Evolutionary conservation across 192 early-diverging fungal species (phyloP).

Genomic region (Backusella sp.): DNA sequence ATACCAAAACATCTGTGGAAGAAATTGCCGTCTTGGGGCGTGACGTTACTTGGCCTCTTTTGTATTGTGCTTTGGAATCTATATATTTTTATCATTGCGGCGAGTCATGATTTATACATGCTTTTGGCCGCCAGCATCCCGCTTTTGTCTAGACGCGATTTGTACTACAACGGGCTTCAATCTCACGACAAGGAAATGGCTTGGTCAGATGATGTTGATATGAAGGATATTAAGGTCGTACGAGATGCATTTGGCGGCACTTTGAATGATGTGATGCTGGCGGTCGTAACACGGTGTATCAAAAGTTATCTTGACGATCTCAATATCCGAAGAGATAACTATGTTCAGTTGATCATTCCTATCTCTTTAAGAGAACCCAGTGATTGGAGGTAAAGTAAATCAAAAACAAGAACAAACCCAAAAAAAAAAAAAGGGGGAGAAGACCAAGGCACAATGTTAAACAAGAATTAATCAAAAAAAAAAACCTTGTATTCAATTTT

Average conservation of each 20-base stretch:
- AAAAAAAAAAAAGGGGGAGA: neutral
- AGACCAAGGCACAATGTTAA: neutral
- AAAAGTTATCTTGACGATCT: slow-evolving; percentile 23
- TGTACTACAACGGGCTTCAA: slow-evolving; percentile 27
- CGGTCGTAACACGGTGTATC: slow-evolving; percentile 18
- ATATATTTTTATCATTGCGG: neutral
- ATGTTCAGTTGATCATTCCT: slow-evolving; percentile 32
- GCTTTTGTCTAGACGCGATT: neutral
- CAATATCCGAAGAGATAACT: slow-evolving; percentile 12
- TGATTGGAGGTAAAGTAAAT: slow-evolving; percentile 22
- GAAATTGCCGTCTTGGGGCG: neutral
- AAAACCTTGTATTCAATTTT: neutral
- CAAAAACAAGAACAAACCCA: neutral
- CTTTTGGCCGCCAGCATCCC: neutral
- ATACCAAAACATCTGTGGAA: neutral
- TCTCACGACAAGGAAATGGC: slow-evolving; percentile 27
- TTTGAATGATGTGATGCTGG: slow-evolving; percentile 39
- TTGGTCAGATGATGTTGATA: slow-evolving; percentile 29
- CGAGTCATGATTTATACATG: slow-evolving; percentile 11
- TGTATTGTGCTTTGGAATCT: neutral
- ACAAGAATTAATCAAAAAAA: neutral
- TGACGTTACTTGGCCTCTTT: neutral
- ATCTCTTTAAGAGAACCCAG: slow-evolving; percentile 23
- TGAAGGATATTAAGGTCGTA: slow-evolving; percentile 22
- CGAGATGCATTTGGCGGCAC: slow-evolving; percentile 32